These are phyloP conservation scores for Tieghemiomyces parasiticus DNA, from an alignment of 192 early-diverging fungal species.

Conservation along the genomic window DNA sequence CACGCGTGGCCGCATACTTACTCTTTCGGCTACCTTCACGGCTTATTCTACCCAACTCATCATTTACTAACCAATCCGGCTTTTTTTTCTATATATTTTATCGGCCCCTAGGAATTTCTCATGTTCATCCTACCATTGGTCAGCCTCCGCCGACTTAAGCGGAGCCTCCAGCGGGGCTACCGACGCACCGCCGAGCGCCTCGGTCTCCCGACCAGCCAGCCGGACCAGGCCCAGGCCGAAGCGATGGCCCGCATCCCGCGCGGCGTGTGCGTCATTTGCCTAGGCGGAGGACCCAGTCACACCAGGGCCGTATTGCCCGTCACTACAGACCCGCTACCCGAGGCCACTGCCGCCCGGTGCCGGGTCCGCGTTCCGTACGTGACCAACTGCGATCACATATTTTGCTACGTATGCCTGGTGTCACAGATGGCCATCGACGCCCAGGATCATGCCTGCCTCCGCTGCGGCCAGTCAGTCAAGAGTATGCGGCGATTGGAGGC, in stretches of 20 bases:
- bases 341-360: conserved; percentile 18
- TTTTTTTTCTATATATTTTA: too few species aligned
- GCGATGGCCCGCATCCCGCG: conserved; percentile 37
- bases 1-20: too few species aligned
- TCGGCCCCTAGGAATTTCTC: conserved; percentile 66
- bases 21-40: too few species aligned
- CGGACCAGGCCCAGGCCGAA: conserved; percentile 20
- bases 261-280: conserved; percentile 67
- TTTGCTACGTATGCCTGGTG: conserved; percentile 86
- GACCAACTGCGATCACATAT: conserved; percentile 70
- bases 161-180: conserved; percentile 14
- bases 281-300: conserved; percentile 3
- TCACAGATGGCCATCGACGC: conserved; percentile 56
- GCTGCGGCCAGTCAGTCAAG: conserved; percentile 54
- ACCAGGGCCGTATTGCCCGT: conserved; percentile 27
- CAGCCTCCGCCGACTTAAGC: conserved; percentile 41
- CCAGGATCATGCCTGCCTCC: conserved; percentile 54
- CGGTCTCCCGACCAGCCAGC: conserved; percentile 28
- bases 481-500: conserved; percentile 13
- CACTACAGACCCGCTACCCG: conserved; percentile 20
- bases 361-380: conserved; percentile 54
- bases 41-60: conserved; percentile 8
- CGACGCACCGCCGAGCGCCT: conserved; percentile 25
- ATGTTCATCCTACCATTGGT: conserved; percentile 72
- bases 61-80: not conserved